A percentile compares a stretch with the other conserved stretches of the same genome.
phyloP scores from a whole-genome alignment of 2,329 filamentous ascomycete species.

The Paracoccidioides brasiliensis region DNA sequence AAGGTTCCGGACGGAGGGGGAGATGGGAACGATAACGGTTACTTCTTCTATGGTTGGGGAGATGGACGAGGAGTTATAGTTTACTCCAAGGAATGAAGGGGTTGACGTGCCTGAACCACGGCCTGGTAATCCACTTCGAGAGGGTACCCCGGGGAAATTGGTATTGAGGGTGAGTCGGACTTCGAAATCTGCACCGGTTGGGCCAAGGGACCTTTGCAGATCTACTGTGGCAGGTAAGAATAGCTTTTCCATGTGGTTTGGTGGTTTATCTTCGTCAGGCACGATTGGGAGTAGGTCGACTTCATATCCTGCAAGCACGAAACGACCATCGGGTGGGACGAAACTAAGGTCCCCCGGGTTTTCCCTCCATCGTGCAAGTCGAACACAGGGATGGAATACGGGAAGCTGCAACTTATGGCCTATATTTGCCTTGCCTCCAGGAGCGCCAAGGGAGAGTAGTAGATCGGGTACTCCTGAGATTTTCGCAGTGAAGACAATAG shows the following conservation, averaged over 20 bases:
- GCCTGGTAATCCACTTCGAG: conserved; percentile 19
- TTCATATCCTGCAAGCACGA: conserved; percentile 87
- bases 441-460: conserved; percentile 63
- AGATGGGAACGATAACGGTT: conserved; percentile 64
- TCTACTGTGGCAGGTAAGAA: conserved; percentile 74
- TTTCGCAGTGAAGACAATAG: conserved; percentile 88
- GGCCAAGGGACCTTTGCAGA: conserved; percentile 66
- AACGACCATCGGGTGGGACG: conserved; percentile 85
- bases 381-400: conserved; percentile 91
- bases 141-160: conserved; percentile 43
- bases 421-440: conserved; percentile 67
- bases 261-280: conserved; percentile 41
- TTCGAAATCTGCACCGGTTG: conserved; percentile 72
- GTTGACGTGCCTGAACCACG: conserved; percentile 36
- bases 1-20: conserved; percentile 65
- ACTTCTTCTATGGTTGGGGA: conserved; percentile 62
- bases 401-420: conserved; percentile 67
- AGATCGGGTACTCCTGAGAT: conserved; percentile 90
- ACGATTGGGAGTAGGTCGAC: conserved; percentile 73
- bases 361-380: conserved; percentile 79
- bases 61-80: conserved; percentile 43
- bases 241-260: conserved; percentile 47
- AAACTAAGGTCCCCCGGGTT: conserved; percentile 87
- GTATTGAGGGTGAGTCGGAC: conserved; percentile 62
- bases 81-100: conserved; percentile 36